Evolutionary conservation across 2,329 filamentous ascomycete species (phyloP), one percentile per base, ranked within the genome.

Genomic region (Ophiostoma populinum): DNA sequence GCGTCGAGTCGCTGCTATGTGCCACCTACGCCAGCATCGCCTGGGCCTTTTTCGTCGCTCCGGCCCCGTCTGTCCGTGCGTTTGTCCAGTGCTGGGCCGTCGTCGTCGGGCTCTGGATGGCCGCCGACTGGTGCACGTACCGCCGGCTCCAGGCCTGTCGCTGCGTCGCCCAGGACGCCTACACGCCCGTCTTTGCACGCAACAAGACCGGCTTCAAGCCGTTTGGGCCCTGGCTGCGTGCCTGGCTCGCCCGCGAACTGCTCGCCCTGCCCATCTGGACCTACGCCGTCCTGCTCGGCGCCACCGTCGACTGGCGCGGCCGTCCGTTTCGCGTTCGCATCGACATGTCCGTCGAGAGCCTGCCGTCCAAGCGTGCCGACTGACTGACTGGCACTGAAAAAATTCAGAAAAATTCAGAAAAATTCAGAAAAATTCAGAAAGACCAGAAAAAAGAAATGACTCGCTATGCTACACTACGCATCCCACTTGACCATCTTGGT

Each of bases 261-360:
- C 61, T 94, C 7, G 86, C 90, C 0, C 60, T 93, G 30, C 86
- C 86, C 0, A 78, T 98, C 40, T 98, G 90, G 90, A 59, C 72
- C 0, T 85, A 78, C 70, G 90, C 90, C 1, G 80, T 94, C 15
- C 71, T 82, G 46, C 77, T 87, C n/a, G 90, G 90, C 0, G 73
- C 79, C 2, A 87, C 75, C 0, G 82, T 98, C 0, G 70, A 70
- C 35, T 98, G 90, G 92, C 64, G 90, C 37, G 87, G 86, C 0
- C 76, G 75, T 48, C 67, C 62, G 19, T 95, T 95, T 51, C 70
- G 69, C 47, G 86, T 95, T 1, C 72, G 77, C 2, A 65, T 82
- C 45, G 80, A 95, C 51, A 87, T 87, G 65, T 80, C 75, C 34
- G 87, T 92, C 1, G 52, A 37, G n/a, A 19, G 12, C 18, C n/a